Base-by-base conservation (phyloP, 2,329 filamentous ascomycete species). In the Epichloe gansuensis region DNA sequence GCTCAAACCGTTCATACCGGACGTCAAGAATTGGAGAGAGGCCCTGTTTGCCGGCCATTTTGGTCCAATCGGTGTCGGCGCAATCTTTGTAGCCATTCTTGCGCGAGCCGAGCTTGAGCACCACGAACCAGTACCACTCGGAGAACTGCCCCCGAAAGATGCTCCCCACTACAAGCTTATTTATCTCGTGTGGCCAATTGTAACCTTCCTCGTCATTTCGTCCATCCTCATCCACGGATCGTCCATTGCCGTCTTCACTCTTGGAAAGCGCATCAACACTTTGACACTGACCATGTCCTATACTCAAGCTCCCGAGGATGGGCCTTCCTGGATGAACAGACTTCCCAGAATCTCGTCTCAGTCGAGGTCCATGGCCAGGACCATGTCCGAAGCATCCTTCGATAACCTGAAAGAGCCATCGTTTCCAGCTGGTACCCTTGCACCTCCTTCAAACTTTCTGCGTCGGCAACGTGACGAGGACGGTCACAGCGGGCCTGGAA, bases 221-320 rank as follows among this genome's bases (percentile, higher is more conserved):
- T 98, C 93, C 12, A 98, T 98, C 61, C 70, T 97, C 39, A 88
- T 98, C 1, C 93, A 98, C 62, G 93, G 93, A 23, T 97, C 93
- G n/a, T 97, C 93, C 0, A 86, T 98, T 60, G 93, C 93, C 5
- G 93, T 98, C 8, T 98, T 98, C 62, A 97, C 93, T 0, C 80
- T 98, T 1, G 93, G 93, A 61, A 98, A 97, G 69, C 90, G 87
- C 55, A 98, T 98, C 78, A 97, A 97, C 71, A 97, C 93, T 0
- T 71, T 98, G 58, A 90, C 88, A 1, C 76, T 98, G 55, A 96
- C 93, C 51, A 87, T 98, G 80, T 96, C 93, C 0, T 98, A 97
- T 71, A 98, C 93, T 0, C 81, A 85, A 55, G 89, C 84, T 17
- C 87, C 86, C 49, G 91, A 95, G 52, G 88, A 95, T 38, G 88